A percentile compares a stretch with the other conserved stretches of the same genome.
phyloP scores from a whole-genome alignment of 2,329 filamentous ascomycete species.

The Ambrosiella beaveri region DNA sequence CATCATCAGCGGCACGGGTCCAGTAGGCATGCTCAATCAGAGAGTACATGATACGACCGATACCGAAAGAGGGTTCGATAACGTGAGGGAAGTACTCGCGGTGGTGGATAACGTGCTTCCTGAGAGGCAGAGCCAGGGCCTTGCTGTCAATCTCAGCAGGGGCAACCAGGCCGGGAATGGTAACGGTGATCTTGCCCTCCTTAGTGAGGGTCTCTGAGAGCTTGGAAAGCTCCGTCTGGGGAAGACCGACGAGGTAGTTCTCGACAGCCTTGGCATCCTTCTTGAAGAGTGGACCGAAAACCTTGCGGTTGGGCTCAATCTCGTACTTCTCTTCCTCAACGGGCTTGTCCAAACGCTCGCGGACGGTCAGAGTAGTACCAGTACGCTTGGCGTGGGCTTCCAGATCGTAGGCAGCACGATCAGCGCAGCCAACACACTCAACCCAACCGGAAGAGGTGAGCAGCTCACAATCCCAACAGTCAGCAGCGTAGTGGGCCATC shows the following conservation, averaged over 20 bases:
- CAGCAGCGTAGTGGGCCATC: constrained; percentile 78
- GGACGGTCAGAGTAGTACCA: constrained; percentile 67
- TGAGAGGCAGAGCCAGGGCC: constrained; percentile 67
- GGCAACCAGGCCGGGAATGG: constrained; percentile 47
- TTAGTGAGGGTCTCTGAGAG: constrained; percentile 56
- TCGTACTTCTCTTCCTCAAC: constrained; percentile 73
- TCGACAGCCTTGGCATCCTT: constrained; percentile 82
- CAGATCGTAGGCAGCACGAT: constrained; percentile 87
- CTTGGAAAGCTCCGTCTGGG: constrained; percentile 67
- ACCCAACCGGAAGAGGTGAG: constrained; percentile 90
- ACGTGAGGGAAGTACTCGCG: constrained; percentile 87
- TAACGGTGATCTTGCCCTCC: constrained; percentile 58
- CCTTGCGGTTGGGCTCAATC: constrained; percentile 81
- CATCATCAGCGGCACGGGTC: constrained; percentile 58
- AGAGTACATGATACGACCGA: constrained; percentile 75
- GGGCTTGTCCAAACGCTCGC: constrained; percentile 64
- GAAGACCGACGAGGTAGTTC: constrained; percentile 54
- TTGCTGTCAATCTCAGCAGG: constrained; percentile 68
- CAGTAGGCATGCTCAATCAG: constrained; percentile 93
- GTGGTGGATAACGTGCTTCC: constrained; percentile 63
- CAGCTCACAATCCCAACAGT: constrained; percentile 97
- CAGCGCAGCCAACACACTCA: constrained; percentile 93
- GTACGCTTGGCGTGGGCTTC: constrained; percentile 88
- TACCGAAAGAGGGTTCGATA: constrained; percentile 86
- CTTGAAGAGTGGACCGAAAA: constrained; percentile 88